Evolutionary conservation across 345 rosid species (phyloP).

Genomic region (Citrus sp.): DNA sequence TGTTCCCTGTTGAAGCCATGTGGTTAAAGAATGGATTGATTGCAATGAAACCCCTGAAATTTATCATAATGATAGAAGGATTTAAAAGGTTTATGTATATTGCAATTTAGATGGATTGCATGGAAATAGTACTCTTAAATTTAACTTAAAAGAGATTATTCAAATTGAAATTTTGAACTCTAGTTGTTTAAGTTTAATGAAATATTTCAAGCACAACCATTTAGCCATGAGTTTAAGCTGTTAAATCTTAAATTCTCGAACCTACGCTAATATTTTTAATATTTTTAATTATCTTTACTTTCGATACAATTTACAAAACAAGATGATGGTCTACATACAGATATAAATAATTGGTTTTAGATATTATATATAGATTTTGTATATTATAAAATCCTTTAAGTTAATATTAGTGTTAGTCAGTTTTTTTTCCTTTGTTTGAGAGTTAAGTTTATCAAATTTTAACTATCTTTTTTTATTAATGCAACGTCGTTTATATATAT

Average conservation of each 20-base stretch:
- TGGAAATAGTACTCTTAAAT: no score
- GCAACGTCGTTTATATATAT: no score
- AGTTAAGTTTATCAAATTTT: no score
- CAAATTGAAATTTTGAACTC: not conserved
- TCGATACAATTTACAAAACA: rapidly evolving
- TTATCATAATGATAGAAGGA: not conserved
- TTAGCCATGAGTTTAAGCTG: not conserved
- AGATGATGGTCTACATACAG: rapidly evolving
- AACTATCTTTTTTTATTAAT: no score
- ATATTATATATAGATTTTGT: no score
- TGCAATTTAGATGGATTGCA: no score
- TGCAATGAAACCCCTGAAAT: not conserved
- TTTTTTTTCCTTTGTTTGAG: no score
- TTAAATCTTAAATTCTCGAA: no score
- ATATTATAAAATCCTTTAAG: no score
- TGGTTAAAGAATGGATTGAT: not conserved
- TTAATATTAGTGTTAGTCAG: no score
- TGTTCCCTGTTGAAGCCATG: not conserved
- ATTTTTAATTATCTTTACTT: rapidly evolving
- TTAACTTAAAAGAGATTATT: not conserved
- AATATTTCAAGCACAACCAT: not conserved
- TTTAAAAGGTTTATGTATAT: not conserved
- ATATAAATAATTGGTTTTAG: no score
- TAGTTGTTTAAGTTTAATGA: no score
- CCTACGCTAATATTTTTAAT: rapidly evolving